A percentile compares a stretch with the other conserved stretches of the same genome.
phyloP scores from a whole-genome alignment of 1,139 yeast genomes.

The Casaregolazyma lundiana region DNA sequence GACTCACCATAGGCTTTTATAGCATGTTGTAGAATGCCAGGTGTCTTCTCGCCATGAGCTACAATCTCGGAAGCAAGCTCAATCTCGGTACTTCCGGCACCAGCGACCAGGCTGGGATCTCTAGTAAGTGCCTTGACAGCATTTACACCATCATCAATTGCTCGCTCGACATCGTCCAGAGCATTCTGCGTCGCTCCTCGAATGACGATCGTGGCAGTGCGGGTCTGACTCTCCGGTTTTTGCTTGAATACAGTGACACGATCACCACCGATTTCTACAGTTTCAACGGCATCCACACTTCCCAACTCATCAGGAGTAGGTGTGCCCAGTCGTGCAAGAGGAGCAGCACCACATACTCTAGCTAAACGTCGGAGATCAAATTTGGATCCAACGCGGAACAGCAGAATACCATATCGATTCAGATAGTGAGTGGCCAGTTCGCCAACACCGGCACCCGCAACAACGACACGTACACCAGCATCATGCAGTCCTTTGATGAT shows the following conservation, averaged over 20 bases:
- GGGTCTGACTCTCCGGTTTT: constrained; percentile 41
- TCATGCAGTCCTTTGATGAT: constrained; percentile 79
- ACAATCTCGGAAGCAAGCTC: constrained; percentile 78
- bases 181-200: constrained; percentile 97
- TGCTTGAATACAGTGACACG: constrained; percentile 93
- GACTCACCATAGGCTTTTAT: constrained; percentile 93
- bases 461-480: constrained; percentile 79
- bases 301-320: constrained; percentile 97
- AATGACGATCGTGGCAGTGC: constrained; percentile 86
- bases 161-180: constrained; percentile 92
- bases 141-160: constrained; percentile 94
- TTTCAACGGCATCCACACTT: constrained; percentile 77
- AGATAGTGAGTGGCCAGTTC: constrained; percentile 90
- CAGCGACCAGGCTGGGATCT: constrained; percentile 77
- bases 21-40: constrained; percentile 89
- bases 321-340: constrained; percentile 90
- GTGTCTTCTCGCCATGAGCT: constrained; percentile 85
- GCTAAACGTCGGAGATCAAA: constrained; percentile 91
- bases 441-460: constrained; percentile 92
- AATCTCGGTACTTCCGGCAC: constrained; percentile 96
- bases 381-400: constrained; percentile 86
- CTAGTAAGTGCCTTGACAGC: constrained; percentile 85
- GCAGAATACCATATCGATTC: constrained; percentile 79
- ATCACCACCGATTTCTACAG: constrained; percentile 95
- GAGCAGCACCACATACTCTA: constrained; percentile 97